These are phyloP conservation scores for Neurospora tetraspora DNA, from an alignment of 495 filamentous ascomycete genomes.

Conservation along the genomic window DNA sequence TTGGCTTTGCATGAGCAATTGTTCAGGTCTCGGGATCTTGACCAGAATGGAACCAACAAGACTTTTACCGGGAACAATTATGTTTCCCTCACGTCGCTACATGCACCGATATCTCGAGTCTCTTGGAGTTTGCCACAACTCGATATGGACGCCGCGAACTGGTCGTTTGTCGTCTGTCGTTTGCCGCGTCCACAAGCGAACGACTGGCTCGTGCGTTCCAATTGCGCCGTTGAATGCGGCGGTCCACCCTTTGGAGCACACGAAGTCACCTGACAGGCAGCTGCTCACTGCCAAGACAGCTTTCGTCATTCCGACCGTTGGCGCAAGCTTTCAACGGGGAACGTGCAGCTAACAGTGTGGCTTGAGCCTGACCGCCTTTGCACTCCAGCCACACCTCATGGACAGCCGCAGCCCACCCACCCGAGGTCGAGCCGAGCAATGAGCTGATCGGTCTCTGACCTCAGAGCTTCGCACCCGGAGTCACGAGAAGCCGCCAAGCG, in stretches of 20 bases:
- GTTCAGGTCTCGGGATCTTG: background rate
- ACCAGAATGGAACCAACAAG: no score
- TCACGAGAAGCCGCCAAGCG: background rate
- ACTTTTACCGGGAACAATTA: background rate
- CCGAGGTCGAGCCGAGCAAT: slow-evolving; percentile 16
- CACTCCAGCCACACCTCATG: background rate
- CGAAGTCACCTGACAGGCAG: slow-evolving; percentile 12
- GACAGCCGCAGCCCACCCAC: background rate
- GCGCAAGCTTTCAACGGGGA: background rate
- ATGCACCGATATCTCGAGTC: background rate
- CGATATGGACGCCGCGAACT: background rate
- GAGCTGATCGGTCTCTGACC: slow-evolving; percentile 19
- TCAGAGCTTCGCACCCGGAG: slow-evolving; percentile 8
- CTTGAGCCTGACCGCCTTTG: background rate
- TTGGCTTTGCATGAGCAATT: background rate
- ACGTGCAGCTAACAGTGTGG: background rate
- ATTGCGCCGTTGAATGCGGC: background rate
- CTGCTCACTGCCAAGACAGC: background rate
- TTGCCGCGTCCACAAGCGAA: background rate
- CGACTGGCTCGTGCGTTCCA: background rate
- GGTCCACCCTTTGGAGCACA: background rate
- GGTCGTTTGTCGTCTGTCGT: no score
- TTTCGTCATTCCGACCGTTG: slow-evolving; percentile 6
- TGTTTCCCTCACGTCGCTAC: background rate
- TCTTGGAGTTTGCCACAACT: background rate